Base-by-base conservation (phyloP, 2,329 filamentous ascomycete species). In the Arthroderma uncinatum region DNA sequence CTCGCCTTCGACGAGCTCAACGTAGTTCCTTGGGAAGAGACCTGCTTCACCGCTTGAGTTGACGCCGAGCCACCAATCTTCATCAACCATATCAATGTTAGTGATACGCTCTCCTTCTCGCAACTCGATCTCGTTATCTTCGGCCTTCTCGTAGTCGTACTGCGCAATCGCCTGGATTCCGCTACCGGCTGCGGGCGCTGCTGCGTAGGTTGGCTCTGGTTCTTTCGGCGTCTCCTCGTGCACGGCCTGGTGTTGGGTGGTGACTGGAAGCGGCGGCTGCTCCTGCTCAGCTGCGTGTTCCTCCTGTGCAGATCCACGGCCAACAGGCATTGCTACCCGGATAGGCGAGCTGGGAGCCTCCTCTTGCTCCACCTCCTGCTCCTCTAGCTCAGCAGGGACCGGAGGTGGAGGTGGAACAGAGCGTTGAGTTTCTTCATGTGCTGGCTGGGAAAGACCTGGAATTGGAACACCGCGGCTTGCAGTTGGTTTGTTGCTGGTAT, bases 61-160 rank as follows among this genome's bases (percentile, higher is more conserved):
- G 63, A 86, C 88, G 44, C 94, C 93, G 81, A 95, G 87, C 93
- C 93, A 98, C 93, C 93, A 98, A 69, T 98, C 92, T 54, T 94
- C 87, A 65, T 97, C 93, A 1, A 98, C 89, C 87, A 94, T 94
- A 61, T 97, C 89, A 66, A 98, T 95, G 68, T 95, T 86, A 23
- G 82, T 90, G 37, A 98, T 86, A 62, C 85, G 82, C 66, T 96
- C 88, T 61, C 91, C 91, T 73, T 98, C 93, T 25, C 82, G 79
- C 16, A 98, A 80, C 63, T 95, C 90, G 58, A 98, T 82, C 74
- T 98, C 93, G 67, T 98, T 98, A 63, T 95, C 91, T 71, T 98
- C 93, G 0, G 90, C 90, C 74, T 94, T 96, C 66, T 96, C 92
- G 68, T 98, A 98, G 69, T 98, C 93, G 70, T 93, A 98, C 66